These are phyloP conservation scores for Rhynchosporium secalis DNA, from an alignment of 2,329 filamentous ascomycete genomes.

Conservation along the genomic window DNA sequence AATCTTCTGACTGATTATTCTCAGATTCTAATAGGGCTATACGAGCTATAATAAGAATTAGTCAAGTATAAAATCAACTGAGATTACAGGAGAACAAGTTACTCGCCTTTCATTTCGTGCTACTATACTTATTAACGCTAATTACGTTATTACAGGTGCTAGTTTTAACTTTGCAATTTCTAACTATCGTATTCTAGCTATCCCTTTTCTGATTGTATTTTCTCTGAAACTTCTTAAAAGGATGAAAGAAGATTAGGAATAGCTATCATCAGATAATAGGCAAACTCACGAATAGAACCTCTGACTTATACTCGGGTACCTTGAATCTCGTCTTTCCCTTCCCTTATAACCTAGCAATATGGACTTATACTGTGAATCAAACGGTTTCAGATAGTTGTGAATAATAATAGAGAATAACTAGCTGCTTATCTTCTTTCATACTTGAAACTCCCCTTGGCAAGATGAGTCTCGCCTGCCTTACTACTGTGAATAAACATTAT, in stretches of 20 bases:
- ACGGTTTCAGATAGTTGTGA: too few species aligned
- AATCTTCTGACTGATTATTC: slow-evolving; percentile 5
- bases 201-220: slow-evolving; percentile 1
- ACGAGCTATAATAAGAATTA: slow-evolving; percentile 4
- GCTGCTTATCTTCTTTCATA: not conserved
- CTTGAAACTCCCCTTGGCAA: not conserved
- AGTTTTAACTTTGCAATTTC: not conserved
- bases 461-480: not conserved
- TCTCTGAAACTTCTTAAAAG: not conserved
- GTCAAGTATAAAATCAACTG: not conserved
- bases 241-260: slow-evolving; percentile 6
- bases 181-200: not conserved
- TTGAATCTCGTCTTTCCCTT: too few species aligned
- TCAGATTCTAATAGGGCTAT: not conserved
- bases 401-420: not conserved
- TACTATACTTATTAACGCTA: not conserved
- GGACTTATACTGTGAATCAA: too few species aligned
- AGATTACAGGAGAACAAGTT: not conserved
- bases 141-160: slow-evolving; percentile 1
- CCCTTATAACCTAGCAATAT: too few species aligned
- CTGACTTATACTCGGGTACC: slow-evolving; percentile 7
- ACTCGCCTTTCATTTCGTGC: slow-evolving; percentile 6
- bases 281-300: slow-evolving; percentile 4
- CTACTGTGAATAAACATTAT: slow-evolving; percentile 4
- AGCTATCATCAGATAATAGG: slow-evolving; percentile 2